These are phyloP conservation scores for Euphrasia confusa DNA, from an alignment of 257 asterid species.

Conservation along the genomic window DNA sequence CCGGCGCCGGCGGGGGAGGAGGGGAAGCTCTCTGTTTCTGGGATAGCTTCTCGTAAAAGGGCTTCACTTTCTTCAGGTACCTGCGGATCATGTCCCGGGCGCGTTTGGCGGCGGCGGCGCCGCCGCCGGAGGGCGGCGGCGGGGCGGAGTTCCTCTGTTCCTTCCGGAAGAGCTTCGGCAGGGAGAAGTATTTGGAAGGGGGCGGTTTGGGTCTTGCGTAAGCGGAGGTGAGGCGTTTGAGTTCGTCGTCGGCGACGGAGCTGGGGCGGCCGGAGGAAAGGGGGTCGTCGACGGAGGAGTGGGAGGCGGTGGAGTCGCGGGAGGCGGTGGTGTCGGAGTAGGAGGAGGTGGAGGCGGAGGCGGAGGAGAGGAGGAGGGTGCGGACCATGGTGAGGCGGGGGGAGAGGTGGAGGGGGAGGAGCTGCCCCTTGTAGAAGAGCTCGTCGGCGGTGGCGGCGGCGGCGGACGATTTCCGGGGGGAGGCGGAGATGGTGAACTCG, in stretches of 20 bases:
- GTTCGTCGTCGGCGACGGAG: conserved; percentile 74
- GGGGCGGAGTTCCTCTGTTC: conserved; percentile 23
- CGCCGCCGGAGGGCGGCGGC: background rate
- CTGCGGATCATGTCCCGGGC: background rate
- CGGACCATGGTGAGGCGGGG: conserved; percentile 86
- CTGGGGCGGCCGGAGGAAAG: conserved; percentile 55
- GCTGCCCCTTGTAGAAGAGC: conserved; percentile 87
- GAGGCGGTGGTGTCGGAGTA: conserved; percentile 81
- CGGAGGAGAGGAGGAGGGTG: conserved; percentile 57
- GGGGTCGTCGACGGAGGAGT: conserved; percentile 55
- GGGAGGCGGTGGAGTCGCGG: conserved; percentile 74
- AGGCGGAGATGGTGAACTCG: conserved; percentile 69
- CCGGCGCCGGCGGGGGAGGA: background rate
- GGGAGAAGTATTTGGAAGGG: conserved; percentile 36
- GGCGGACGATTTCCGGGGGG: conserved; percentile 60
- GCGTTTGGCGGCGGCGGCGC: conserved; percentile 14
- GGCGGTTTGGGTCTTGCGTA: conserved; percentile 11
- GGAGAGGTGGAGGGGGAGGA: conserved; percentile 82
- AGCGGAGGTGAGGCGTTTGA: conserved; percentile 41
- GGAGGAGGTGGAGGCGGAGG: conserved; percentile 62
- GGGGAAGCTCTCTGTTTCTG: conserved; percentile 23
- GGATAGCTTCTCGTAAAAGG: too few relatives aligned
- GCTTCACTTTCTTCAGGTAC: too few relatives aligned
- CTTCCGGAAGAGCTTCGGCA: conserved; percentile 1
- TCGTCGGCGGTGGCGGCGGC: conserved; percentile 83